phyloP scores from a whole-genome alignment of 2,329 filamentous ascomycete genomes.

The Aspergillus vadensis region DNA sequence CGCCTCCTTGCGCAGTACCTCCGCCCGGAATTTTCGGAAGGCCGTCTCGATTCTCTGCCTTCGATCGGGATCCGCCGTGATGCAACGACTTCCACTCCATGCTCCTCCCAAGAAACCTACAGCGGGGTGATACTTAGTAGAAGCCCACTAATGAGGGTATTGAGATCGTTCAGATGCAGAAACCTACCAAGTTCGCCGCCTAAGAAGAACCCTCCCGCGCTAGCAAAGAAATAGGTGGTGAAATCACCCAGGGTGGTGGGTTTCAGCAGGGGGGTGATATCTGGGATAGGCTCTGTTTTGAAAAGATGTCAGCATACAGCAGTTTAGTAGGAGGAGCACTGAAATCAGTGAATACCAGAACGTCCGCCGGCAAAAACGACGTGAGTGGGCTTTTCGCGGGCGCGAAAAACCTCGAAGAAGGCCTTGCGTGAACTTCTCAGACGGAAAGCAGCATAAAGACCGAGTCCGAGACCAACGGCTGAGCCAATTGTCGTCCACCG shows the following conservation, averaged over 20 bases:
- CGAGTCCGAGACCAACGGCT: constrained; percentile 61
- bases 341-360: constrained; percentile 46
- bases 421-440: constrained; percentile 57
- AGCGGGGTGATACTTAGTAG: not conserved
- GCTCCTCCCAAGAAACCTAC: constrained; percentile 60
- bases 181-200: constrained; percentile 58
- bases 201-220: constrained; percentile 62
- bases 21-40: constrained; percentile 63
- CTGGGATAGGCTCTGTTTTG: constrained; percentile 59
- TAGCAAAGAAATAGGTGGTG: constrained; percentile 65
- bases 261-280: constrained; percentile 59
- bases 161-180: too few species aligned
- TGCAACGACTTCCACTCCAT: constrained; percentile 54
- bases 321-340: not conserved
- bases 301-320: not conserved
- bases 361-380: constrained; percentile 64
- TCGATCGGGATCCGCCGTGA: constrained; percentile 57
- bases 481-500: constrained; percentile 61
- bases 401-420: constrained; percentile 65
- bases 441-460: constrained; percentile 59
- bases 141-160: too few species aligned
- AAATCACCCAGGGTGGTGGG: constrained; percentile 62
- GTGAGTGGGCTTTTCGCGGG: constrained; percentile 62
- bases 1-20: constrained; percentile 63
- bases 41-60: constrained; percentile 63